These are phyloP conservation scores for Sphaerulina musiva DNA, from an alignment of 2,329 filamentous ascomycete species.

Conservation along the genomic window DNA sequence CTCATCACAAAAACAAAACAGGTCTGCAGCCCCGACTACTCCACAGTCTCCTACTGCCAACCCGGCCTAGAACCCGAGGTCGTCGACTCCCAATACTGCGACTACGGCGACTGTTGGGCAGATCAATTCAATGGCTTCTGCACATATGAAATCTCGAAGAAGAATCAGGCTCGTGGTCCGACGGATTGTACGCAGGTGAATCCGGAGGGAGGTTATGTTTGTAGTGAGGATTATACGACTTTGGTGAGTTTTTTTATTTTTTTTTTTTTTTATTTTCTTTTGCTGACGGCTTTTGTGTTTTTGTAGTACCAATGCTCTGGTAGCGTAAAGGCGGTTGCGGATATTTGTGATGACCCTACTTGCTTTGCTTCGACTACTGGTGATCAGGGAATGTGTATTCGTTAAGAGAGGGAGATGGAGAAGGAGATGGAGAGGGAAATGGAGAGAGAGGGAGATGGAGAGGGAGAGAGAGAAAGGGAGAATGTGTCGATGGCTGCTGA, in stretches of 20 bases:
- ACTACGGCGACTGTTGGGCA: constrained; percentile 3
- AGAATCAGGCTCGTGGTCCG: constrained; percentile 8
- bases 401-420: not conserved
- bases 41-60: constrained; percentile 9
- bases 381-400: constrained; percentile 6
- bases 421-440: too few relatives aligned
- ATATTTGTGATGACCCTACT: not conserved
- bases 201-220: constrained; percentile 7
- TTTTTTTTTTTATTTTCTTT: not conserved
- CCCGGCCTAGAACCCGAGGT: not conserved
- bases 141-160: not conserved
- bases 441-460: too few relatives aligned
- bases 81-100: constrained; percentile 8
- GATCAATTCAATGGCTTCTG: constrained; percentile 4
- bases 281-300: not conserved
- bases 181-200: constrained; percentile 8
- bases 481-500: too few relatives aligned
- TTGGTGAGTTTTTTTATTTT: constrained; percentile 5
- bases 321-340: not conserved
- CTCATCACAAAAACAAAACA: not conserved
- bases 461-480: too few relatives aligned
- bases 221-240: constrained; percentile 7
- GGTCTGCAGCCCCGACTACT: constrained; percentile 4
- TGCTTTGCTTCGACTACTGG: constrained; percentile 12
- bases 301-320: constrained; percentile 6